Percentiles rank a stretch among this genome's conserved stretches.
Evolutionary conservation across 2,329 filamentous ascomycete genomes (phyloP).

Genomic region (Drechslera avenae): DNA sequence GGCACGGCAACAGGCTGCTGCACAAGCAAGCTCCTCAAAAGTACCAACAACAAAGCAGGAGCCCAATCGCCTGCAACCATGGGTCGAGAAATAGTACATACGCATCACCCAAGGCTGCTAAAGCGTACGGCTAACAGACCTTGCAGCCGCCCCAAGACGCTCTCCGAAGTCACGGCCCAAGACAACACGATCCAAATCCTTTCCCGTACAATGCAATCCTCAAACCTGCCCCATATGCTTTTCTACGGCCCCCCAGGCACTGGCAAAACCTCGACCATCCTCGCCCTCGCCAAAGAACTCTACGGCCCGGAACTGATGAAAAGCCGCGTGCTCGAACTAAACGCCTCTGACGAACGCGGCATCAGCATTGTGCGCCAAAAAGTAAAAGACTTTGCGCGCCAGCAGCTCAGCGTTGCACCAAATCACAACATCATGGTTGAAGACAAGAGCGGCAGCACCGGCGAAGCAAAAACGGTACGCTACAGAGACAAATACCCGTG

Average conservation of each 20-base stretch:
- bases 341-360: slow-evolving; percentile 97
- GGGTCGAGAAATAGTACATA: slow-evolving; percentile 96
- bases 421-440: slow-evolving; percentile 64
- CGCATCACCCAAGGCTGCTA: neutral
- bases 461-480: slow-evolving; percentile 34
- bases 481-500: slow-evolving; percentile 78
- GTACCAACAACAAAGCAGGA: slow-evolving; percentile 66
- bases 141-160: slow-evolving; percentile 83
- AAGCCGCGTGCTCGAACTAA: slow-evolving; percentile 94
- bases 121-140: slow-evolving; percentile 14
- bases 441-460: slow-evolving; percentile 35
- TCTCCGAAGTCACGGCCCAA: slow-evolving; percentile 94
- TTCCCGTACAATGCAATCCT: slow-evolving; percentile 88
- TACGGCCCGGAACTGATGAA: slow-evolving; percentile 95
- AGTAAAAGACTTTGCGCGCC: slow-evolving; percentile 96
- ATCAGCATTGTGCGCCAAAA: slow-evolving; percentile 97
- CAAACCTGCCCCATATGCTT: slow-evolving; percentile 98
- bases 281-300: slow-evolving; percentile 95
- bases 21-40: slow-evolving; percentile 74
- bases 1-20: slow-evolving; percentile 75
- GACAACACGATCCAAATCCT: slow-evolving; percentile 95
- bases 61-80: slow-evolving; percentile 75
- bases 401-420: slow-evolving; percentile 86
- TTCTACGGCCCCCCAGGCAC: slow-evolving; percentile 98
- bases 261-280: slow-evolving; percentile 96